phyloP scores from a whole-genome alignment of 1,284 basidiomycete species.

The Microbotryum intermedium region DNA sequence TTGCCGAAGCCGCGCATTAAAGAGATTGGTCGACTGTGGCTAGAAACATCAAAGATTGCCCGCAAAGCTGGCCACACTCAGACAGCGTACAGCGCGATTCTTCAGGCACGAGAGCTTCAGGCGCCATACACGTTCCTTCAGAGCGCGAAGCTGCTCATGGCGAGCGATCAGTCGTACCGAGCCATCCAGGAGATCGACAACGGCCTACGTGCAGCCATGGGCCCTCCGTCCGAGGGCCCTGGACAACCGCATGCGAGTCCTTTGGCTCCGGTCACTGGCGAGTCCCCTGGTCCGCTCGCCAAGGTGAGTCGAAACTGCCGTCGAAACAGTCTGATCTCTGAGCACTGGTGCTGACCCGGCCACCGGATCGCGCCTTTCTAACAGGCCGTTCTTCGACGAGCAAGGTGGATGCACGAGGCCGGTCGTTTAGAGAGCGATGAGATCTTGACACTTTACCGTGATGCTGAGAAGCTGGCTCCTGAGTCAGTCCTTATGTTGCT shows the following conservation, averaged over 20 bases:
- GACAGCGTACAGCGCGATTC: constrained; percentile 90
- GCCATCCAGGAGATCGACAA: constrained; percentile 85
- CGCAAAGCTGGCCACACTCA: constrained; percentile 91
- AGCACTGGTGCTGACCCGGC: neutral
- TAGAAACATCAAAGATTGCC: constrained; percentile 87
- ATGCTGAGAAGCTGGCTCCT: constrained; percentile 51
- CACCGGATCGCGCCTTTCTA: constrained; percentile 7
- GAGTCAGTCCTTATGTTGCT: constrained; percentile 45
- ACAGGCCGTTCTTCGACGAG: constrained; percentile 77
- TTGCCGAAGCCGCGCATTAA: constrained; percentile 30
- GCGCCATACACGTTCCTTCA: constrained; percentile 80
- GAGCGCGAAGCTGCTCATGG: constrained; percentile 76
- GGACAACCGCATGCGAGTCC: constrained; percentile 1
- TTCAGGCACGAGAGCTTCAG: constrained; percentile 75
- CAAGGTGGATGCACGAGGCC: constrained; percentile 86
- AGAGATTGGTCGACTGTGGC: constrained; percentile 77
- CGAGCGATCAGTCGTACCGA: constrained; percentile 70
- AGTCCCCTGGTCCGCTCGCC: constrained; percentile 39
- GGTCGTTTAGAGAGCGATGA: constrained; percentile 64
- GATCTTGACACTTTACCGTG: constrained; percentile 54
- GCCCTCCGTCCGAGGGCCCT: neutral
- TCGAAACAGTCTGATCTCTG: neutral
- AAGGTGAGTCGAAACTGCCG: constrained; percentile 50
- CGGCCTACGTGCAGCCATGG: constrained; percentile 45
- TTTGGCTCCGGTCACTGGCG: neutral